Evolutionary conservation across 495 filamentous ascomycete genomes (phyloP).

Genomic region (Amorphotheca resinae): DNA sequence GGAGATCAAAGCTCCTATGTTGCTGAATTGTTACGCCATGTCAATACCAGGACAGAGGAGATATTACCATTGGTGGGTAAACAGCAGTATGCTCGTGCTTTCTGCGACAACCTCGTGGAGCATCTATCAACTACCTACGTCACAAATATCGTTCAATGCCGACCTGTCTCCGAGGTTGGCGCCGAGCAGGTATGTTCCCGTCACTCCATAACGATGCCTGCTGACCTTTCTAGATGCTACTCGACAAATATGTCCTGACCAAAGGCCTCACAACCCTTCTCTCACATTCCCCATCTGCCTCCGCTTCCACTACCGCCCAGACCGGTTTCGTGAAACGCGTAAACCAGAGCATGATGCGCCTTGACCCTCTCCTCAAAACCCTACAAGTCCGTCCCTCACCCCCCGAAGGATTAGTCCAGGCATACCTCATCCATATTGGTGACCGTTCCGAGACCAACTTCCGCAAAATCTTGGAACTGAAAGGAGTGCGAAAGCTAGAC

Average conservation of each 20-base stretch:
- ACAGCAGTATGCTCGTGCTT: conserved; percentile 85
- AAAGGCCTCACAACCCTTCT: conserved; percentile 62
- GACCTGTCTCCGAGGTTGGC: conserved; percentile 80
- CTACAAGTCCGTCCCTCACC: conserved; percentile 87
- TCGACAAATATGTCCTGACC: conserved; percentile 86
- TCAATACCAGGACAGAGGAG: conserved; percentile 57
- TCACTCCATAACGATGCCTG: background rate
- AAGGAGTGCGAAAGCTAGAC: conserved; percentile 73
- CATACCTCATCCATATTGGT: conserved; percentile 88
- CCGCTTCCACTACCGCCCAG: conserved; percentile 34
- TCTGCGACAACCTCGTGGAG: conserved; percentile 90
- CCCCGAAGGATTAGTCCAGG: conserved; percentile 88
- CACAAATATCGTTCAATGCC: conserved; percentile 73
- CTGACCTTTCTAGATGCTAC: conserved; percentile 51
- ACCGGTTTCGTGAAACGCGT: conserved; percentile 77
- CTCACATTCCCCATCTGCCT: conserved; percentile 36
- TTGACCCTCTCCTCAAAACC: conserved; percentile 90
- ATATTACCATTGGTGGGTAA: conserved; percentile 73
- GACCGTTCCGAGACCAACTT: conserved; percentile 90
- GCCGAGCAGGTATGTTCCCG: conserved; percentile 65
- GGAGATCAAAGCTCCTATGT: conserved; percentile 93
- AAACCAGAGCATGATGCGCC: conserved; percentile 66
- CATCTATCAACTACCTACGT: conserved; percentile 68
- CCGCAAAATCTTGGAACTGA: conserved; percentile 88
- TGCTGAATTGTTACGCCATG: conserved; percentile 57